Percentiles rank a stretch among this genome's conserved stretches.
These are phyloP conservation scores for Lachnellula arida DNA, from an alignment of 2,329 filamentous ascomycete genomes.

Conservation along the genomic window DNA sequence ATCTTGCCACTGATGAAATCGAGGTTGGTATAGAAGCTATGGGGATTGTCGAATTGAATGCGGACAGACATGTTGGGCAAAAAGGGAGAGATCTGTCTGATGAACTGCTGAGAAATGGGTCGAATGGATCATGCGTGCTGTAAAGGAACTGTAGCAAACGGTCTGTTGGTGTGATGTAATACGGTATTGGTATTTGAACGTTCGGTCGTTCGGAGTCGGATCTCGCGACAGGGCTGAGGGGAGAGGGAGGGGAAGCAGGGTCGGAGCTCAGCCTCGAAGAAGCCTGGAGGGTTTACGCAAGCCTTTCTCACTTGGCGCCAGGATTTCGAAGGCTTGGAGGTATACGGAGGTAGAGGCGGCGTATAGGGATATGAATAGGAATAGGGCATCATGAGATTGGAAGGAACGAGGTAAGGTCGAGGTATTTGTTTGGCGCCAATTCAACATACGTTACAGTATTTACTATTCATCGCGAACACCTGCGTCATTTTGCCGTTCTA, in stretches of 20 bases:
- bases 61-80: conserved; percentile 55
- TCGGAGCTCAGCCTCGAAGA: conserved; percentile 1
- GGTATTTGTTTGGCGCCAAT: not conserved
- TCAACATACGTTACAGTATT: too few species aligned
- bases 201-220: not conserved
- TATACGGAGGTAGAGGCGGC: not conserved
- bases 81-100: not conserved
- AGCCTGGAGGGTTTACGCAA: conserved; percentile 2
- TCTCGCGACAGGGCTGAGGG: not conserved
- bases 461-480: too few species aligned
- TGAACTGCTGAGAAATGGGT: not conserved
- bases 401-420: not conserved
- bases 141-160: not conserved
- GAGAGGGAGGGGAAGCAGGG: not conserved
- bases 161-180: not conserved
- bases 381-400: not conserved
- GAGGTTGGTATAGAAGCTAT: conserved; percentile 74
- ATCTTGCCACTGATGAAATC: conserved; percentile 64
- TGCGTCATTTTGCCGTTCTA: too few species aligned
- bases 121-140: not conserved
- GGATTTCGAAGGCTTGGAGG: not conserved
- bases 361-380: not conserved
- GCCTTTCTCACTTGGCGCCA: not conserved
- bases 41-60: conserved; percentile 60
- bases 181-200: not conserved